These are phyloP conservation scores for Silene latifolia DNA, from an alignment of 148 eudicot genomes.

Conservation along the genomic window DNA sequence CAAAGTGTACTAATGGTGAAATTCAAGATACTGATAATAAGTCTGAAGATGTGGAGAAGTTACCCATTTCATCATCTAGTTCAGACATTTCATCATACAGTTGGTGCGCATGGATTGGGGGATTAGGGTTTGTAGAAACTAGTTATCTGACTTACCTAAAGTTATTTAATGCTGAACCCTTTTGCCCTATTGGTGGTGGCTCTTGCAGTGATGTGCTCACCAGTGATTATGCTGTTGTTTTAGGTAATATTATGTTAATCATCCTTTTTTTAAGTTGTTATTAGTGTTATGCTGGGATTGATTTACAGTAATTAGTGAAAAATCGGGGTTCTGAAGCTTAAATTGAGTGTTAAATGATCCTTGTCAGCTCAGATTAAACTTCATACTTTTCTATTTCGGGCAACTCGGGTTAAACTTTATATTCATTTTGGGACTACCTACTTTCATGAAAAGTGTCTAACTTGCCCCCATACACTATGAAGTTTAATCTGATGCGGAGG, in stretches of 20 bases:
- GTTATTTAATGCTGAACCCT: constrained; percentile 62
- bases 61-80: constrained; percentile 5
- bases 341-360: neutral
- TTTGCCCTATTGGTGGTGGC: constrained; percentile 75
- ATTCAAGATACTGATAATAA: constrained; percentile 25
- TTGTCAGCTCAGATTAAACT: neutral
- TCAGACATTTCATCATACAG: constrained; percentile 53
- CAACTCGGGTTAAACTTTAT: too few relatives aligned
- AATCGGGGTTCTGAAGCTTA: neutral
- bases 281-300: neutral
- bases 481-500: too few relatives aligned
- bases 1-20: constrained; percentile 21
- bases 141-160: constrained; percentile 68
- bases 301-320: neutral
- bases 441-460: too few relatives aligned
- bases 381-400: too few relatives aligned
- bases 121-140: constrained; percentile 72
- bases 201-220: constrained; percentile 67
- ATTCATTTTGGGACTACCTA: too few relatives aligned
- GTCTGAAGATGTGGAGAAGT: constrained; percentile 20
- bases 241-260: constrained; percentile 34
- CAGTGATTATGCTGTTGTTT: constrained; percentile 67
- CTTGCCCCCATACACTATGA: too few relatives aligned
- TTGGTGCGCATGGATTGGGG: constrained; percentile 83
- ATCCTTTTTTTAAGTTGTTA: neutral